Evolutionary conservation across 116 monocot species (phyloP).

Genomic region (Trichopus zeylanicus): DNA sequence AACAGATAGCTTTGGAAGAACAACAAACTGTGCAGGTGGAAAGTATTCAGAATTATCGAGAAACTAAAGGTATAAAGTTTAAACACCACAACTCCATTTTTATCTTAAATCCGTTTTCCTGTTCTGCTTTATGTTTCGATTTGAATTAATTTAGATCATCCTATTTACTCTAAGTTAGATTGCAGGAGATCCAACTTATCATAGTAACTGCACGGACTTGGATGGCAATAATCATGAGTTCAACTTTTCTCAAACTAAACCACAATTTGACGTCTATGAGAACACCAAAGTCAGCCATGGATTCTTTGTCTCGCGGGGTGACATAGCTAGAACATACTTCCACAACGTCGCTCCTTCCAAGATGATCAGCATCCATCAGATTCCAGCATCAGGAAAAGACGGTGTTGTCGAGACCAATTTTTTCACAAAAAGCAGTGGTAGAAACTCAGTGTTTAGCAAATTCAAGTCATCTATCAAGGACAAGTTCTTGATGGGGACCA

Average conservation of each 20-base stretch:
- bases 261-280: slow-evolving; percentile 35
- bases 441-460: slow-evolving; percentile 28
- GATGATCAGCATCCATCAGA: slow-evolving; percentile 61
- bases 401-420: slow-evolving; percentile 12
- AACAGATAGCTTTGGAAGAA: no score
- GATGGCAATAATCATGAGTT: slow-evolving; percentile 21
- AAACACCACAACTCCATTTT: not conserved
- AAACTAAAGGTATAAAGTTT: slow-evolving; percentile 29
- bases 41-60: slow-evolving; percentile 13
- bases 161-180: slow-evolving; percentile 50
- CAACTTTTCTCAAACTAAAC: slow-evolving; percentile 64
- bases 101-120: not conserved
- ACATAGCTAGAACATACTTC: slow-evolving; percentile 51
- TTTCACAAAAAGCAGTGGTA: slow-evolving; percentile 3
- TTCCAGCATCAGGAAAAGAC: slow-evolving; percentile 19
- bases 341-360: slow-evolving; percentile 52
- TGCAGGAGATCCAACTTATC: slow-evolving; percentile 56
- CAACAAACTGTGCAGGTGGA: no score
- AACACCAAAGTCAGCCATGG: slow-evolving; percentile 46
- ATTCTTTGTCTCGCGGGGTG: slow-evolving; percentile 30
- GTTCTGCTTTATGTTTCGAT: slow-evolving; percentile 5
- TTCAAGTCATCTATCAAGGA: slow-evolving; percentile 30
- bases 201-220: slow-evolving; percentile 10
- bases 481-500: no score
- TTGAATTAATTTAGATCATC: no score